phyloP scores from a whole-genome alignment of 2,329 filamentous ascomycete species.

The Pestalotiopsis sp. region DNA sequence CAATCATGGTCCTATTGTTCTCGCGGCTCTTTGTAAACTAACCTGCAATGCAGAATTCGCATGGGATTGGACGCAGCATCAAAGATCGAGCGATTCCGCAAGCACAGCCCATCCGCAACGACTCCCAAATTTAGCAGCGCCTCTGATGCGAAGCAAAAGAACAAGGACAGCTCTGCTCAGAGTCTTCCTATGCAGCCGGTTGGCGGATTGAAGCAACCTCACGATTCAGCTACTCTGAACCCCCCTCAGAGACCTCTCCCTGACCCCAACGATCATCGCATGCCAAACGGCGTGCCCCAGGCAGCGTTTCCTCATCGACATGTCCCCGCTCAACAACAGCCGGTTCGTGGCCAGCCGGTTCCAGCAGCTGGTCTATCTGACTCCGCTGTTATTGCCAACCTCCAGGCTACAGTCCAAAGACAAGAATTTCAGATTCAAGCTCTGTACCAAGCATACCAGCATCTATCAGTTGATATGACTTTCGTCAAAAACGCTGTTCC shows the following conservation, averaged over 20 bases:
- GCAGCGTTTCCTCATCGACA: background rate
- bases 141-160: no score
- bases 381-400: background rate
- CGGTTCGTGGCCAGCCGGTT: background rate
- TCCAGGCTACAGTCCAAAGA: slow-evolving; percentile 1
- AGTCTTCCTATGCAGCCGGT: background rate
- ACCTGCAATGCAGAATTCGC: background rate
- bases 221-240: no score
- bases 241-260: background rate
- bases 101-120: background rate
- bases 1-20: background rate
- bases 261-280: background rate
- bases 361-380: background rate
- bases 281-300: background rate
- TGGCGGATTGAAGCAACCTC: no score
- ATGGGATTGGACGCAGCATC: slow-evolving; percentile 17
- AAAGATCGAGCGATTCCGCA: slow-evolving; percentile 19
- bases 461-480: slow-evolving; percentile 11
- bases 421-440: background rate
- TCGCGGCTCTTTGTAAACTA: background rate
- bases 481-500: slow-evolving; percentile 3
- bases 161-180: background rate
- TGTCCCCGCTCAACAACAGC: no score
- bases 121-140: background rate
- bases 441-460: slow-evolving; percentile 2